A percentile compares a stretch with the other conserved stretches of the same genome.
These are phyloP conservation scores for Agrostemma githago DNA, from an alignment of 148 eudicot species.

Conservation along the genomic window DNA sequence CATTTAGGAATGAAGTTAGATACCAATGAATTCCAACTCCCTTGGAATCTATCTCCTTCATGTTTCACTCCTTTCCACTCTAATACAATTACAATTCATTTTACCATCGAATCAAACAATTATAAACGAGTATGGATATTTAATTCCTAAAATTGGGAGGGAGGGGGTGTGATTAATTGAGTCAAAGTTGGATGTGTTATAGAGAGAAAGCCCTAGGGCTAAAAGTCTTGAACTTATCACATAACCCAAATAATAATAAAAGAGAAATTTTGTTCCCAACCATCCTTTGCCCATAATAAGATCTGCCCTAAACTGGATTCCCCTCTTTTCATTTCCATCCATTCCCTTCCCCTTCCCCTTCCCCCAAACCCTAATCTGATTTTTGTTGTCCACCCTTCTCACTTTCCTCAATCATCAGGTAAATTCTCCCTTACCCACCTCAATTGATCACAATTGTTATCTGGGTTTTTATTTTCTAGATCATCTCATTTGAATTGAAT, in stretches of 20 bases:
- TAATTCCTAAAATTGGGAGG: too few species aligned
- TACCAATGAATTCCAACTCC: too few species aligned
- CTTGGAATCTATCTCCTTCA: too few species aligned
- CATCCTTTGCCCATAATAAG: constrained; percentile 9
- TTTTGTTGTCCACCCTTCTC: constrained; percentile 24
- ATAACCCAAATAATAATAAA: constrained; percentile 2
- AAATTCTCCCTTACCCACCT: constrained; percentile 16
- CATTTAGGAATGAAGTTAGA: too few species aligned
- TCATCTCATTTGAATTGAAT: constrained; percentile 17
- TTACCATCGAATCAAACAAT: too few species aligned
- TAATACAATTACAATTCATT: too few species aligned
- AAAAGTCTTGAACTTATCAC: background rate
- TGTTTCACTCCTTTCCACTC: too few species aligned
- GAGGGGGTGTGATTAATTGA: too few species aligned
- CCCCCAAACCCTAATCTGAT: constrained; percentile 58
- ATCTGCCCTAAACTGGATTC: constrained; percentile 21
- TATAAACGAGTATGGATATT: too few species aligned
- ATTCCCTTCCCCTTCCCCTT: constrained; percentile 28
- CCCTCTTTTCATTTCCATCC: constrained; percentile 16
- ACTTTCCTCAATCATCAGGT: constrained; percentile 39
- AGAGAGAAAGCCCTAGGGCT: background rate
- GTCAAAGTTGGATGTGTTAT: too few species aligned
- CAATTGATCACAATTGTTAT: constrained; percentile 28
- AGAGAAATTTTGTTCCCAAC: background rate
- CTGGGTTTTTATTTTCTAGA: constrained; percentile 29